Base-by-base conservation (phyloP, 2,329 filamentous ascomycete species). In the Ophiostoma tasmaniense region DNA sequence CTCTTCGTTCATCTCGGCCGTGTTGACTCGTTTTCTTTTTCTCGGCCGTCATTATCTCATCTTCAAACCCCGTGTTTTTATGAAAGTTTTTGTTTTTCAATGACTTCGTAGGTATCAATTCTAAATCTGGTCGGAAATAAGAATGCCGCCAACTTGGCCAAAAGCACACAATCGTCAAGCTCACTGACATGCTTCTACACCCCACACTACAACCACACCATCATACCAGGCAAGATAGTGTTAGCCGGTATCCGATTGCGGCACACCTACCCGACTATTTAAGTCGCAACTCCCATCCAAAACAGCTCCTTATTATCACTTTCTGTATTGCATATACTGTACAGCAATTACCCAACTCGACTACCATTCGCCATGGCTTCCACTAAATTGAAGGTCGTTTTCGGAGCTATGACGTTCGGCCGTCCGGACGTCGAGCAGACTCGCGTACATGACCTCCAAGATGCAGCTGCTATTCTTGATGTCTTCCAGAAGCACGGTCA, bases 401-500 rank as follows among this genome's bases (percentile, higher is more conserved):
- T 77, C 61, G 75, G 75, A 37, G 71, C 75, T 14, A 77, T 77
- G 75, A 75, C 74, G 5, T 66, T 76, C 28, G 75, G 75, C 42
- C 67, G 71, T 11, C 64, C 71, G 73, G 75, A 73, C 22, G 72
- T 70, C 13, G 73, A 74, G 39, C 74, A 75, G 72, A 70, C 73
- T 1, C 75, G 76, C 2, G 74, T 78, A 0, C 70, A 75, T 64
- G 70, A 72, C n/a, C 66, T 76, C 8, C 65, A 85, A 64, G 85
- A 87, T 35, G 87, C 83, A 76, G 86, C 84, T 70, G 81, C 82
- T 71, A 84, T 84, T 67, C 81, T 91, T 45, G 86, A 90, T 75
- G 81, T 86, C 71, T 86, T 91, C 75, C 87, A 90, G 75, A 79
- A 81, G 33, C 82, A 86, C 73, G 89, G 89, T 22, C 88, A 90